phyloP scores from a whole-genome alignment of 208 protist species.

The Wallacemonas rigidus region DNA sequence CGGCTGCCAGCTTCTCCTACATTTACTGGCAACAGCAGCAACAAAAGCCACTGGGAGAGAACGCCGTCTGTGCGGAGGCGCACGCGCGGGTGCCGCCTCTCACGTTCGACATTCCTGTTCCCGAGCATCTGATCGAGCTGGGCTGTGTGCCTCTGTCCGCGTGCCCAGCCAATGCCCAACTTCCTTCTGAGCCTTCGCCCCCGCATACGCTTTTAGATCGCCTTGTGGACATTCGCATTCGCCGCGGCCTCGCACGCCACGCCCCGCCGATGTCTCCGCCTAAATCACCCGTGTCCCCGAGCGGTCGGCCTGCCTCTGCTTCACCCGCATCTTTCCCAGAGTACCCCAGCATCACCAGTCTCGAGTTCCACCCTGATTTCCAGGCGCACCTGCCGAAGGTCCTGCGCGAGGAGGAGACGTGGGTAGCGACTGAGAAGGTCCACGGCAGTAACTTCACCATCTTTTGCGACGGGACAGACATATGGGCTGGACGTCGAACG shows the following conservation, averaged over 20 bases:
- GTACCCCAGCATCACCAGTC: constrained; percentile 37
- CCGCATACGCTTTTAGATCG: constrained; percentile 12
- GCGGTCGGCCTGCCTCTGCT: not conserved
- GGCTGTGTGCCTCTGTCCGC: constrained; percentile 2
- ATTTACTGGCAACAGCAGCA: not conserved
- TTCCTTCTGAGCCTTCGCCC: not conserved
- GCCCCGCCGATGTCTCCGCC: not conserved
- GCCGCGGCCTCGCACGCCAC: constrained; percentile 12
- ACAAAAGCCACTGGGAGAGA: not conserved
- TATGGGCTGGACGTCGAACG: constrained; percentile 33
- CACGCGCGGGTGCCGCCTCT: constrained; percentile 3
- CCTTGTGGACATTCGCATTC: constrained; percentile 13
- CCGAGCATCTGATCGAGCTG: constrained; percentile 4
- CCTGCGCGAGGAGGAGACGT: not conserved
- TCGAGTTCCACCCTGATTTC: constrained; percentile 14
- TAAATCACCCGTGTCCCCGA: not conserved
- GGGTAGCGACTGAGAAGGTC: constrained; percentile 44
- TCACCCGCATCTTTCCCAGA: constrained; percentile 3
- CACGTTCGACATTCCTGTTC: constrained; percentile 11
- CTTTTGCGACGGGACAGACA: constrained; percentile 18
- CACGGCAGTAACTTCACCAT: constrained; percentile 38
- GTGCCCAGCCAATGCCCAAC: not conserved
- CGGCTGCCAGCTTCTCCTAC: constrained; percentile 20
- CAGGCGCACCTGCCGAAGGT: not conserved
- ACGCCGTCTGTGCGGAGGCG: not conserved